Evolutionary conservation across 352 stramenopile species (phyloP).

Genomic region (Pythium guiyangense): DNA sequence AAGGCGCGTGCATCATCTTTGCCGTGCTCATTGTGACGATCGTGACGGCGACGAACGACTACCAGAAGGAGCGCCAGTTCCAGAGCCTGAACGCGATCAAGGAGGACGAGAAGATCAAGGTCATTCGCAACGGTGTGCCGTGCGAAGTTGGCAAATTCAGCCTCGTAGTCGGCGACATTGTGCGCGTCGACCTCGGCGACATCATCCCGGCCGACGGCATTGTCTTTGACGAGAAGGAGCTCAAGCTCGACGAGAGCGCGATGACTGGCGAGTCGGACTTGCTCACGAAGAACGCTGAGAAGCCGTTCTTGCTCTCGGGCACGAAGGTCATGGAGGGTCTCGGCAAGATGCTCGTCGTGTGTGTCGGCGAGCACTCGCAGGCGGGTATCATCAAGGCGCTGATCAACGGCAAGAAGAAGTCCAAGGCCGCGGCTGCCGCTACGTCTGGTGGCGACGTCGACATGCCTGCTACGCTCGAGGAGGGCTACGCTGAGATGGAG

Average conservation of each 20-base stretch:
- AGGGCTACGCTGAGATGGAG: slow-evolving; percentile 50
- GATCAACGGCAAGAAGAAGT: slow-evolving; percentile 75
- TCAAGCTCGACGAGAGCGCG: too few relatives aligned
- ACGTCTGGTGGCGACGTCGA: slow-evolving; percentile 9
- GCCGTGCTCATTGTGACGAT: slow-evolving; percentile 88
- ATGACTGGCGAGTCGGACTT: too few relatives aligned
- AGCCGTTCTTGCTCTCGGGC: slow-evolving; percentile 89
- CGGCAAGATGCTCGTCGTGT: slow-evolving; percentile 89
- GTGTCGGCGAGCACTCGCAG: slow-evolving; percentile 88
- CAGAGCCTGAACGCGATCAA: slow-evolving; percentile 70
- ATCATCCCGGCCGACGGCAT: too few relatives aligned
- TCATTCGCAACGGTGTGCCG: too few relatives aligned
- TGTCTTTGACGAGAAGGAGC: too few relatives aligned
- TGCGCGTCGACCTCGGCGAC: too few relatives aligned
- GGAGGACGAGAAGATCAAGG: too few relatives aligned
- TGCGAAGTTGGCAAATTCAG: too few relatives aligned
- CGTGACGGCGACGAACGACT: slow-evolving; percentile 89
- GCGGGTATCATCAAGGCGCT: slow-evolving; percentile 87
- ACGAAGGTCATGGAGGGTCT: slow-evolving; percentile 91
- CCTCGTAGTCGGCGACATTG: too few relatives aligned
- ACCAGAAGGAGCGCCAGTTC: slow-evolving; percentile 91
- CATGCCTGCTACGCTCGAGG: slow-evolving; percentile 12
- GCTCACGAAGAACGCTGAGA: too few relatives aligned
- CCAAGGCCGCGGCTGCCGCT: slow-evolving; percentile 28
- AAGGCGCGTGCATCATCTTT: slow-evolving; percentile 87